Evolutionary conservation across 179 eudicot genomes (phyloP), one percentile per base, ranked within the genome.

Genomic region (Kewa caespitosa): DNA sequence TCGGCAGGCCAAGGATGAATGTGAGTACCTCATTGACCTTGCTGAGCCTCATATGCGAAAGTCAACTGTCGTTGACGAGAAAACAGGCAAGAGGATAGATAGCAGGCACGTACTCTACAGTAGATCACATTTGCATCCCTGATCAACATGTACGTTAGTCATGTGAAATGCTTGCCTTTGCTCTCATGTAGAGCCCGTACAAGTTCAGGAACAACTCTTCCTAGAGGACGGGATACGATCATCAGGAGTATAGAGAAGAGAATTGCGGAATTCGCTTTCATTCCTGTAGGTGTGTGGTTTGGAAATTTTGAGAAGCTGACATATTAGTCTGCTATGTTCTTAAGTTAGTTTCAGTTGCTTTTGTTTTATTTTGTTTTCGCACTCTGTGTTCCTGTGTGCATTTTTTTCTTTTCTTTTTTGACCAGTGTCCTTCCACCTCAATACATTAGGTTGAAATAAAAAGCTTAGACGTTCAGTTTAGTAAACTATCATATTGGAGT

Each of bases 191-290:
- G 97, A 84, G 96, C 90, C 23, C 94, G 98, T 52, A 94, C 98
- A 10, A 94, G 98, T 81, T 94, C 96, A 70, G 98, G 98, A 48
- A 92, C 96, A 52, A 92, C 92, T 79, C 87, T 94, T 74, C 65
- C 86, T 28, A 82, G 97, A 82, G 98, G 98, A 67, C 86, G 87
- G 48, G 98, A 94, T 84, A 94, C 89, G 75, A 85, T 79, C 77
- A 79, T 94, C 67, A 74, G 89, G 78, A 76, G 68, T 54, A 90
- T 94, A 60, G 98, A 94, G 89, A 91, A 90, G 82, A 86, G 93
- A 80, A 92, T 94, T 81, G 98, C 98, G 22, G 98, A 94, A 82
- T 94, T 89, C 77, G 85, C 93, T 79, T 94, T 94, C 75, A 63
- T 94, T 34, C 97, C 98, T 43, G 96, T 69, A 72, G 98, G 98